phyloP scores from a whole-genome alignment of 768 basidiomycete genomes.

The Lentinula detonsa region DNA sequence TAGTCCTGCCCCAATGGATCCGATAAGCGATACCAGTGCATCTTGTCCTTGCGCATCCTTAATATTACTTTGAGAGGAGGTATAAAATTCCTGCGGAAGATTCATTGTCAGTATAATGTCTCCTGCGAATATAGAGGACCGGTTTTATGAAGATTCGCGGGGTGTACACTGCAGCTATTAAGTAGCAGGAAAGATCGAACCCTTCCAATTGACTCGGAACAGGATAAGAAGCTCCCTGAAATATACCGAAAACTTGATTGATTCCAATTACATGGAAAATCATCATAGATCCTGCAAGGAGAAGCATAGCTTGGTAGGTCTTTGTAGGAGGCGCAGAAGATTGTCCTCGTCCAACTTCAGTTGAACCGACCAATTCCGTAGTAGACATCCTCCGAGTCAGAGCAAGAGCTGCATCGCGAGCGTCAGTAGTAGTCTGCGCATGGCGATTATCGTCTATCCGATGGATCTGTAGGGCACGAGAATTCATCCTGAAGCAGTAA shows the following conservation, averaged over 20 bases:
- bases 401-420: no score
- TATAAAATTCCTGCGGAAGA: conserved; percentile 33
- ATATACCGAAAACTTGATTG: conserved; percentile 35
- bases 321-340: conserved; percentile 13
- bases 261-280: conserved; percentile 40
- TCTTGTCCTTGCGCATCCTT: conserved; percentile 28
- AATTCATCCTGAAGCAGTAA: not conserved
- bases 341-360: not conserved
- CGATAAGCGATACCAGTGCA: conserved; percentile 33
- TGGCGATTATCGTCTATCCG: not conserved
- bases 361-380: not conserved
- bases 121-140: no score
- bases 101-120: no score
- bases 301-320: conserved; percentile 27
- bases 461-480: not conserved
- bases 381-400: not conserved
- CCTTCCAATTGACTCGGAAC: not conserved
- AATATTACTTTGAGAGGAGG: conserved; percentile 29
- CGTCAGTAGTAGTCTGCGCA: no score
- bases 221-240: conserved; percentile 30
- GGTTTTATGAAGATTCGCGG: no score
- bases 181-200: not conserved
- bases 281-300: conserved; percentile 37
- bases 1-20: conserved; percentile 36
- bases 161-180: not conserved